Conservation (phyloP, 345 rosid species). For the Abelmoschus esculentus region DNA sequence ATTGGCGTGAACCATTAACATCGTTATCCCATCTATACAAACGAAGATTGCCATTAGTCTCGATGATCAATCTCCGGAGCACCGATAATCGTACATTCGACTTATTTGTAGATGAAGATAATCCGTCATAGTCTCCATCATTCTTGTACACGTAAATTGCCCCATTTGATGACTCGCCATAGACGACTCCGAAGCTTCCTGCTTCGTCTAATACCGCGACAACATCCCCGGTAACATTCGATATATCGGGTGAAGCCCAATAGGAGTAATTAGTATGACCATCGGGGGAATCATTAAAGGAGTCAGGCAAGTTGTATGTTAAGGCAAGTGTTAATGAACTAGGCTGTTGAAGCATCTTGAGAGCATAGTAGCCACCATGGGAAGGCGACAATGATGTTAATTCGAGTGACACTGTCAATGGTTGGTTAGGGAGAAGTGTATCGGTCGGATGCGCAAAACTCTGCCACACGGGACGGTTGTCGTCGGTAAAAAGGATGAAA, state of each 20-base stretch:
- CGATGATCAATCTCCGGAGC: slow-evolving; percentile 56
- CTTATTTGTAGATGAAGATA: slow-evolving; percentile 29
- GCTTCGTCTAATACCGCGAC: slow-evolving; percentile 61
- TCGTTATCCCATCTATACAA: slow-evolving; percentile 79
- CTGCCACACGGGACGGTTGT: slow-evolving; percentile 51
- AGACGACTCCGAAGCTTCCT: slow-evolving; percentile 80
- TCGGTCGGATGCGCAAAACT: slow-evolving; percentile 79
- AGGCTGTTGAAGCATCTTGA: slow-evolving; percentile 79
- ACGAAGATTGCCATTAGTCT: slow-evolving; percentile 68
- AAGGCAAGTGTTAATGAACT: slow-evolving; percentile 78
- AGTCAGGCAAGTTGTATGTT: slow-evolving; percentile 48
- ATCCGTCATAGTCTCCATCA: slow-evolving; percentile 42
- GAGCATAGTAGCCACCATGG: slow-evolving; percentile 58
- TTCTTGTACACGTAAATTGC: slow-evolving; percentile 76
- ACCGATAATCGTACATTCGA: slow-evolving; percentile 28
- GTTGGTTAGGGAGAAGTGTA: slow-evolving; percentile 81
- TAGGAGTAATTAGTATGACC: slow-evolving; percentile 62
- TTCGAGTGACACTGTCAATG: slow-evolving; percentile 57
- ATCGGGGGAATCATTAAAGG: slow-evolving; percentile 24
- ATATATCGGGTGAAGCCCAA: slow-evolving; percentile 82
- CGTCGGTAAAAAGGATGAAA: slow-evolving; percentile 44
- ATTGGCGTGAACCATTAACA: slow-evolving; percentile 66
- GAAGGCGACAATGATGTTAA: slow-evolving; percentile 47
- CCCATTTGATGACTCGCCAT: slow-evolving; percentile 64
- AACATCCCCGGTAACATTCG: slow-evolving; percentile 76